Percentiles rank a stretch among this genome's conserved stretches.
phyloP scores from a whole-genome alignment of 176 grass and related monocot genomes.

The Guadua angustifolia region DNA sequence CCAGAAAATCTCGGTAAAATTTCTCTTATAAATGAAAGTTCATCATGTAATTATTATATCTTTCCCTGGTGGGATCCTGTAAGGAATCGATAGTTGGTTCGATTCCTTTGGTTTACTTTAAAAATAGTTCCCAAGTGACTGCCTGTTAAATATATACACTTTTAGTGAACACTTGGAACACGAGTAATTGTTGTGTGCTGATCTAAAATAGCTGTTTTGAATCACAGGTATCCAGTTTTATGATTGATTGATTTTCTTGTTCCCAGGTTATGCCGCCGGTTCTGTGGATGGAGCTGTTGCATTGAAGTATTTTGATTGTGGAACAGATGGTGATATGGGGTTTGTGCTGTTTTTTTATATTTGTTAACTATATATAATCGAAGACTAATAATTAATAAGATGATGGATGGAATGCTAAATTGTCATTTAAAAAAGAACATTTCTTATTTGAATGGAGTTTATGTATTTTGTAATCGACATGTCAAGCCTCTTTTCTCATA shows the following conservation, averaged over 20 bases:
- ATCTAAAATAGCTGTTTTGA: constrained; percentile 2
- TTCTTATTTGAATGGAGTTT: constrained; percentile 17
- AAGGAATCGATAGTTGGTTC: background rate
- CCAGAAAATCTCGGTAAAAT: background rate
- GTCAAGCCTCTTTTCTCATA: constrained; percentile 26
- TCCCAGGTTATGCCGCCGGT: constrained; percentile 58
- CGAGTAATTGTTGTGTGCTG: background rate
- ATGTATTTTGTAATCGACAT: background rate
- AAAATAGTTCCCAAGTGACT: background rate
- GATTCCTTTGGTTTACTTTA: background rate
- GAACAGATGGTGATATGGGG: constrained; percentile 50
- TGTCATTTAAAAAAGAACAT: background rate
- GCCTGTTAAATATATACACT: background rate
- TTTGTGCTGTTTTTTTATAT: constrained; percentile 36
- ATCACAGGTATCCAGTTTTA: constrained; percentile 1
- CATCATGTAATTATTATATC: background rate
- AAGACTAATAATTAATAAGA: background rate
- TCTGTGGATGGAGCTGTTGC: constrained; percentile 65
- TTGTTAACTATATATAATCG: background rate
- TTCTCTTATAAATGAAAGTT: background rate
- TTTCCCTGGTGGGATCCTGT: background rate
- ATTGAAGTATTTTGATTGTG: constrained; percentile 64
- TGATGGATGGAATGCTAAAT: background rate
- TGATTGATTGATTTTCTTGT: background rate
- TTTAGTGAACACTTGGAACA: background rate